These are phyloP conservation scores for Arachis stenosperma DNA, from an alignment of 306 rosid genomes.

Conservation along the genomic window DNA sequence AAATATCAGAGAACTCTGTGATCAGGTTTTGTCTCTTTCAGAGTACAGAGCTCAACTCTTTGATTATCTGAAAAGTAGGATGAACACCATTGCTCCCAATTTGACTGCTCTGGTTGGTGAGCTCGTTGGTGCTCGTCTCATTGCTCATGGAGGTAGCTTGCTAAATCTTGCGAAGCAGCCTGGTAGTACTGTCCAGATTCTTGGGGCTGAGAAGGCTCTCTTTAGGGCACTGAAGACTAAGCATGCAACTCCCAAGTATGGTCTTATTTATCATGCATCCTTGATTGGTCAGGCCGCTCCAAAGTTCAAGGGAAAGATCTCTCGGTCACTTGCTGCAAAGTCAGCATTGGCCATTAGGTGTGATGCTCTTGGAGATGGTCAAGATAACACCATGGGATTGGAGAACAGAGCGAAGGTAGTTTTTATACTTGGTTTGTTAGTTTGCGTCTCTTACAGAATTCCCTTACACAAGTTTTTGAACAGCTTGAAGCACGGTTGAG, in stretches of 20 bases:
- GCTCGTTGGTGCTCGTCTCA: conserved; percentile 98
- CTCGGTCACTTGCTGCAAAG: conserved; percentile 92
- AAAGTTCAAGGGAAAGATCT: conserved; percentile 84
- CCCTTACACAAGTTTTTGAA: conserved; percentile 7
- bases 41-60: conserved; percentile 88
- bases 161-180: conserved; percentile 97
- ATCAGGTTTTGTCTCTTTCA: conserved; percentile 85
- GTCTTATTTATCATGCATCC: conserved; percentile 95
- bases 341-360: conserved; percentile 76
- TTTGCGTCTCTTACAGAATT: not conserved
- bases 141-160: conserved; percentile 94
- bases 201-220: conserved; percentile 97
- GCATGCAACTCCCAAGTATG: conserved; percentile 94
- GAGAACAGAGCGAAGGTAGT: conserved; percentile 81
- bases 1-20: conserved; percentile 83
- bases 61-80: conserved; percentile 86
- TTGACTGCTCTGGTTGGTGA: conserved; percentile 95
- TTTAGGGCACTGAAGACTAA: conserved; percentile 91
- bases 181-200: conserved; percentile 93
- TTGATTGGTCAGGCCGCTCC: conserved; percentile 94
- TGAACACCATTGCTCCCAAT: conserved; percentile 94
- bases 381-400: conserved; percentile 86
- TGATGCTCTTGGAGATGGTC: conserved; percentile 84
- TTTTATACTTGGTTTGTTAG: not conserved
- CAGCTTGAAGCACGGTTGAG: conserved; percentile 86